Conservation (phyloP, 371 early-diverging fungal genomes). For the Dichotomocladium elegans region DNA sequence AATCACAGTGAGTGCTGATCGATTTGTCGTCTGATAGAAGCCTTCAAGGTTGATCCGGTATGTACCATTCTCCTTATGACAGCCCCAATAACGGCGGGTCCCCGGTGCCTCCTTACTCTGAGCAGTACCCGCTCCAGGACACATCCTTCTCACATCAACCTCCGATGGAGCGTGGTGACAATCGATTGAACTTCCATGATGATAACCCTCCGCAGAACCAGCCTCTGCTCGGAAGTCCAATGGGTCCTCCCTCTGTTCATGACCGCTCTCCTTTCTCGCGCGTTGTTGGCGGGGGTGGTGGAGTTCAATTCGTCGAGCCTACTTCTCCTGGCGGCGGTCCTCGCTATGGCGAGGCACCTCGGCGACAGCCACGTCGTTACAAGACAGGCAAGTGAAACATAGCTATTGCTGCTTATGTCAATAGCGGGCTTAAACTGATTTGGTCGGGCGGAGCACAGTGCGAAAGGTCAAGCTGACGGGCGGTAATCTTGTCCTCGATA, state of each 20-base stretch:
- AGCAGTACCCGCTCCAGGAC: constrained; percentile 19
- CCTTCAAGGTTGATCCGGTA: too few relatives aligned
- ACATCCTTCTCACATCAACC: constrained; percentile 13
- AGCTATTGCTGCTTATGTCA: neutral
- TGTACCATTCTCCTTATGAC: neutral
- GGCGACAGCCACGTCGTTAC: constrained; percentile 55
- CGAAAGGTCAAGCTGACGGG: constrained; percentile 62
- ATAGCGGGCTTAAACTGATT: neutral
- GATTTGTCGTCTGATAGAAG: too few relatives aligned
- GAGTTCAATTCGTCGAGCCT: constrained; percentile 13
- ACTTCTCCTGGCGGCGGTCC: constrained; percentile 15
- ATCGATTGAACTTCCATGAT: constrained; percentile 7
- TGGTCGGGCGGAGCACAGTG: too few relatives aligned
- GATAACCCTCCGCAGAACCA: constrained; percentile 5
- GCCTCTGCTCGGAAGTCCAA: constrained; percentile 16
- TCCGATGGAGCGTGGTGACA: constrained; percentile 13
- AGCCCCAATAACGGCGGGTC: neutral
- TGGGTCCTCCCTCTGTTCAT: neutral
- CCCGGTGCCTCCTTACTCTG: constrained; percentile 14
- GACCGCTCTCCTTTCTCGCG: constrained; percentile 13
- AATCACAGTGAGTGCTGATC: too few relatives aligned
- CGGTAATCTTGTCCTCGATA: constrained; percentile 77
- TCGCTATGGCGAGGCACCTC: constrained; percentile 53
- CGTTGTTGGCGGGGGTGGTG: constrained; percentile 12
- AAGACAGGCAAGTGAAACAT: constrained; percentile 46